These are phyloP conservation scores for Lathyrus aphaca DNA, from an alignment of 306 rosid genomes.

Conservation along the genomic window DNA sequence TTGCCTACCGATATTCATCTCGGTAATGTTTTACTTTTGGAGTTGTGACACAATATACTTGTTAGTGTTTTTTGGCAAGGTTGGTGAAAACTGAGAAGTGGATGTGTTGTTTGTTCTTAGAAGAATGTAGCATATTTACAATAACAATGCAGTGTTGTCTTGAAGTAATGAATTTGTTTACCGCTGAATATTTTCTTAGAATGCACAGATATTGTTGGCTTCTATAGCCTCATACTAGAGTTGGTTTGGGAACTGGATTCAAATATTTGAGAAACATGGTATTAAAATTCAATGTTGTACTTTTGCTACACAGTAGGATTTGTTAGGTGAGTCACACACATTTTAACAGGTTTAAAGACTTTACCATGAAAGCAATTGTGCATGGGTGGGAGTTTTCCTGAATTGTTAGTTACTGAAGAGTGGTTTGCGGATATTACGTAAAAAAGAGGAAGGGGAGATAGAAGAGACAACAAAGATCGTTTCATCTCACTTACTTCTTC, in stretches of 20 bases:
- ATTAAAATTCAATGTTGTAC: too few relatives aligned
- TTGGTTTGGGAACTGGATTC: not conserved
- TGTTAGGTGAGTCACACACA: too few relatives aligned
- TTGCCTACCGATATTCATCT: slow-evolving; percentile 87
- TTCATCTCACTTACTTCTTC: too few relatives aligned
- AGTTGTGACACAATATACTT: slow-evolving; percentile 1
- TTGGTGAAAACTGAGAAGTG: slow-evolving; percentile 12
- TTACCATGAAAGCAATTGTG: too few relatives aligned
- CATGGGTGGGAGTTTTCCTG: too few relatives aligned
- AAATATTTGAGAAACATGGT: too few relatives aligned
- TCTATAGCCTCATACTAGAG: slow-evolving; percentile 1
- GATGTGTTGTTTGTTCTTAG: slow-evolving; percentile 29
- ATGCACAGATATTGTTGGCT: slow-evolving; percentile 1
- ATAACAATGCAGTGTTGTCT: slow-evolving; percentile 3
- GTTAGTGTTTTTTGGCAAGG: slow-evolving; percentile 3
- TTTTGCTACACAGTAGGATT: too few relatives aligned
- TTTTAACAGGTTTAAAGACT: too few relatives aligned
- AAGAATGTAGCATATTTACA: slow-evolving; percentile 15
- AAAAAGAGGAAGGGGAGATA: too few relatives aligned
- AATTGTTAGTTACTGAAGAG: too few relatives aligned
- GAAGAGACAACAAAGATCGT: too few relatives aligned
- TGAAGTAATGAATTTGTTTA: not conserved
- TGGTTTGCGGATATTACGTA: too few relatives aligned
- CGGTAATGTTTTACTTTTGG: slow-evolving; percentile 50
- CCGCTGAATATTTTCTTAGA: slow-evolving; percentile 8